These are phyloP conservation scores for Leptosphaerulina australis DNA, from an alignment of 2,329 filamentous ascomycete species.

Conservation along the genomic window DNA sequence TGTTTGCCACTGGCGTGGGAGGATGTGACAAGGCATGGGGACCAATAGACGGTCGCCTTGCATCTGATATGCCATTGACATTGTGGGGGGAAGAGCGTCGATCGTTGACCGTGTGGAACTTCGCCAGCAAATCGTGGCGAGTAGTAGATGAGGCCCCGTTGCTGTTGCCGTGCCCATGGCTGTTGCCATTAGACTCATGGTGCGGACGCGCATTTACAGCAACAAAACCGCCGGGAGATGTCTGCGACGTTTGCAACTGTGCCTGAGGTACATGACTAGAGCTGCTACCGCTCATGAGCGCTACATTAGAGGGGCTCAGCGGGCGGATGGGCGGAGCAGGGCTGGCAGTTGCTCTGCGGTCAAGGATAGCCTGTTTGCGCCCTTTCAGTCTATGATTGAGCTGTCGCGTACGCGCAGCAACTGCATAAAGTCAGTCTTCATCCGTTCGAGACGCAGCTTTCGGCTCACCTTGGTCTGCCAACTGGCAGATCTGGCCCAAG, in stretches of 20 bases:
- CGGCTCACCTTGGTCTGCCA: constrained; percentile 72
- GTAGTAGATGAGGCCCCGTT: constrained; percentile 63
- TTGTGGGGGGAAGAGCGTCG: constrained; percentile 47
- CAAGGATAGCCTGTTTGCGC: constrained; percentile 73
- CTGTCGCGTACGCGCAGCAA: constrained; percentile 73
- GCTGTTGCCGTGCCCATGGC: constrained; percentile 19
- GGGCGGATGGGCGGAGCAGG: constrained; percentile 44
- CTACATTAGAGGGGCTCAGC: constrained; percentile 50
- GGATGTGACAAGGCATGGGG: constrained; percentile 35
- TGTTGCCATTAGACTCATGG: constrained; percentile 40
- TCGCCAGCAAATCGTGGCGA: constrained; percentile 65
- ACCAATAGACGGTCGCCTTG: constrained; percentile 37
- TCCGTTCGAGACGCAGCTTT: neutral
- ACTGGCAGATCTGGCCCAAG: constrained; percentile 75
- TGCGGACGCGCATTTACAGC: constrained; percentile 62
- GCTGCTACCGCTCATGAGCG: constrained; percentile 50
- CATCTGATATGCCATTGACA: constrained; percentile 31
- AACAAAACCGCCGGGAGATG: constrained; percentile 61
- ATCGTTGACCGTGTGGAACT: constrained; percentile 66
- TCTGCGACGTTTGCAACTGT: constrained; percentile 24
- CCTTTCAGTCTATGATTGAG: constrained; percentile 81
- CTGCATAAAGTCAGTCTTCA: constrained; percentile 42
- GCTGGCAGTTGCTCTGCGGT: constrained; percentile 62
- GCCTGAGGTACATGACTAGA: constrained; percentile 22
- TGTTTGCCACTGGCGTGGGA: constrained; percentile 29